Evolutionary conservation across 305 asterid genomes (phyloP).

Genomic region (Fraxinus baroniana): DNA sequence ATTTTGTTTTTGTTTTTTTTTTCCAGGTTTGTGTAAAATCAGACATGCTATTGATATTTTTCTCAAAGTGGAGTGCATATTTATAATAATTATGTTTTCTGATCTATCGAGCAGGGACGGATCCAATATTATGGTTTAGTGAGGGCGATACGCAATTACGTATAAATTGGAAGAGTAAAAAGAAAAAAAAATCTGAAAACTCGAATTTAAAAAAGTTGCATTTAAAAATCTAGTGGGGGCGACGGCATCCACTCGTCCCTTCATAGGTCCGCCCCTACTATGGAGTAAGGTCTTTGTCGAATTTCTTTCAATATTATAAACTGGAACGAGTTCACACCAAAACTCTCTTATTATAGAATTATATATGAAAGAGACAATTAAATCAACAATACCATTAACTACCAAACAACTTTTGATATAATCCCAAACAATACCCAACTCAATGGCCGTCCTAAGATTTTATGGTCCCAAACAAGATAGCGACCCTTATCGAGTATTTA

Average conservation of each 20-base stretch:
- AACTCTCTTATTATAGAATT: neutral
- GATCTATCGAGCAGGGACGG: neutral
- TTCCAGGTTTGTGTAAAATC: too few relatives aligned
- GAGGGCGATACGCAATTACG: too few relatives aligned
- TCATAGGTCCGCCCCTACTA: too few relatives aligned
- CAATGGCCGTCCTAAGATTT: conserved; percentile 77
- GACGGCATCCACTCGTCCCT: too few relatives aligned
- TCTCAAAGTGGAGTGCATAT: too few relatives aligned
- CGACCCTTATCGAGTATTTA: conserved; percentile 21
- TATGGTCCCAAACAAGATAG: conserved; percentile 57
- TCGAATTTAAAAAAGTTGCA: too few relatives aligned
- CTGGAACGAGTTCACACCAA: neutral
- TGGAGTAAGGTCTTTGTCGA: neutral
- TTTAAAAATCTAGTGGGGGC: too few relatives aligned
- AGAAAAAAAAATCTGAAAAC: too few relatives aligned
- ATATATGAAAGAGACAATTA: neutral
- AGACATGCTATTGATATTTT: neutral
- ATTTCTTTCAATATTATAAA: neutral
- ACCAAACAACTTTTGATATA: conserved; percentile 50
- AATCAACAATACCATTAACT: conserved; percentile 35
- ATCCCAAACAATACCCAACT: conserved; percentile 55
- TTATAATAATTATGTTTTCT: neutral
- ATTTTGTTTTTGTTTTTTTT: too few relatives aligned
- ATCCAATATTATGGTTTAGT: too few relatives aligned
- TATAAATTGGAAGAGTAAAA: too few relatives aligned